Percentiles rank a stretch among this genome's conserved stretches.
These are phyloP conservation scores for Withania somnifera DNA, from an alignment of 305 asterid species.

Conservation along the genomic window DNA sequence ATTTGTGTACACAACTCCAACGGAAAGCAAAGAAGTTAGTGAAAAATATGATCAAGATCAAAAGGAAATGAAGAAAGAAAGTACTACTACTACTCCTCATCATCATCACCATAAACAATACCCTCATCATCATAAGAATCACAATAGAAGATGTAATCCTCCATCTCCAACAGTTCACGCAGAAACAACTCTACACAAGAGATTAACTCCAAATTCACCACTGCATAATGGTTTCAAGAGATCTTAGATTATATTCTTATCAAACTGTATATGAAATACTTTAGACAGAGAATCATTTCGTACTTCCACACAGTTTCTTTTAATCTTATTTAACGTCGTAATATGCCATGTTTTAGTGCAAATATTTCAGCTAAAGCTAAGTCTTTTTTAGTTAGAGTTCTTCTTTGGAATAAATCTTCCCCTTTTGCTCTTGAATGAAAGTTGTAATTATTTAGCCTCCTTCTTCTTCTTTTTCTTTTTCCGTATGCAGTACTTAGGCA, in stretches of 20 bases:
- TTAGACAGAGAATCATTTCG: background rate
- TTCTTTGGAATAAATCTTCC: background rate
- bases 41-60: background rate
- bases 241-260: background rate
- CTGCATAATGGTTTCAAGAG: constrained; percentile 8
- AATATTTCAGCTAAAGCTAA: background rate
- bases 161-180: constrained; percentile 2
- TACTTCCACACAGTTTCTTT: background rate
- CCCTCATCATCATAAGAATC: constrained; percentile 4
- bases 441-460: too few species aligned
- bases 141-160: background rate
- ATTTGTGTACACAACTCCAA: constrained; percentile 23
- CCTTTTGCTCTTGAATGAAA: background rate
- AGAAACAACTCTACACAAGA: constrained; percentile 11
- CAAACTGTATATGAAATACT: constrained; percentile 9
- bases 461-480: too few species aligned
- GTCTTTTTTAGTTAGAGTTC: background rate
- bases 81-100: background rate
- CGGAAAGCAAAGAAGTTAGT: background rate
- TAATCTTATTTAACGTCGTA: background rate
- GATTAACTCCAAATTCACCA: constrained; percentile 9
- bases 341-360: background rate
- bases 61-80: constrained; percentile 13
- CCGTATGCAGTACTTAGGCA: too few species aligned
- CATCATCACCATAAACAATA: constrained; percentile 12